Conservation (phyloP, 352 stramenopile species). For the Thraustochytrium striatum region DNA sequence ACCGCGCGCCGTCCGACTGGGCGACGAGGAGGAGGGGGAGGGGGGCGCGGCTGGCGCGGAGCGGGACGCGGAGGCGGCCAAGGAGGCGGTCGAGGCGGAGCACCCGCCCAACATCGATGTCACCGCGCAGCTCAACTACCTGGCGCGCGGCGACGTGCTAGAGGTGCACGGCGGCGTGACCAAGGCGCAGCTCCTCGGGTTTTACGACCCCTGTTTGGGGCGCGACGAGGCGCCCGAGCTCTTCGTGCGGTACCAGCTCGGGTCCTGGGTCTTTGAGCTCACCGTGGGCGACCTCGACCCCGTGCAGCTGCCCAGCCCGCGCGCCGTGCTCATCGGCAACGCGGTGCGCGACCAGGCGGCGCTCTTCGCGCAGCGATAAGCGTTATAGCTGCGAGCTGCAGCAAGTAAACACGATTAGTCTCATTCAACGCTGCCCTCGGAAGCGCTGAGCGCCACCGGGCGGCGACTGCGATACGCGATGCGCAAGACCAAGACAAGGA, state of each 20-base stretch:
- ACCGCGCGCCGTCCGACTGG: constrained; percentile 26
- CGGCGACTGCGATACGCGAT: background rate
- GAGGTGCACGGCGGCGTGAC: constrained; percentile 27
- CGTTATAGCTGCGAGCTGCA: background rate
- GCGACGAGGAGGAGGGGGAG: constrained; percentile 6
- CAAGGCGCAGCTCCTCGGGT: constrained; percentile 39
- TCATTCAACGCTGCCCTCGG: background rate
- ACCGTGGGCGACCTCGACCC: constrained; percentile 34
- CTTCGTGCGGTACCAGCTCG: constrained; percentile 42
- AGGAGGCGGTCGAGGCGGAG: constrained; percentile 25
- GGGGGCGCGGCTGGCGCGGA: background rate
- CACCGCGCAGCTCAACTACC: constrained; percentile 34
- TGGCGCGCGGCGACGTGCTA: background rate
- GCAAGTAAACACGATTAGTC: background rate
- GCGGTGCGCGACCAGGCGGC: background rate
- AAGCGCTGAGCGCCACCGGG: background rate
- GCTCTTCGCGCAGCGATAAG: constrained; percentile 2
- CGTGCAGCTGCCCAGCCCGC: constrained; percentile 3
- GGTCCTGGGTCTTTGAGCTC: constrained; percentile 30
- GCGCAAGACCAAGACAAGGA: too few relatives aligned
- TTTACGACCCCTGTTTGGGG: constrained; percentile 33
- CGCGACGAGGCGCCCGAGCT: background rate
- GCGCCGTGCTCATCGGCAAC: constrained; percentile 36
- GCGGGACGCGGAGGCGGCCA: background rate
- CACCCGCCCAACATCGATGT: constrained; percentile 42